These are phyloP conservation scores for Cydonia oblonga DNA, from an alignment of 331 rosid genomes.

Conservation along the genomic window DNA sequence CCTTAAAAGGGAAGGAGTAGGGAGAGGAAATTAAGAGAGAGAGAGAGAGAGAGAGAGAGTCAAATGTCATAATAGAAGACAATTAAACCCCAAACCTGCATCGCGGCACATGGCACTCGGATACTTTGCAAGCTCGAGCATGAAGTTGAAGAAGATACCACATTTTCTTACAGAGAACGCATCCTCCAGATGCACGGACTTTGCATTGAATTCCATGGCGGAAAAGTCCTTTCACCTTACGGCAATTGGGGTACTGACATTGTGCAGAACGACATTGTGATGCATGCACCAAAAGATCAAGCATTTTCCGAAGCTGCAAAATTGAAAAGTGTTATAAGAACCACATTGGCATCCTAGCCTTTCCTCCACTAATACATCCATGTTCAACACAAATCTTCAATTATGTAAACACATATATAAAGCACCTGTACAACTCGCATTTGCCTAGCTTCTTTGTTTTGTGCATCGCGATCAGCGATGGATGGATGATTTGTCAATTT, in stretches of 20 bases:
- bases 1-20: background rate
- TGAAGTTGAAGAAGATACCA: conserved; percentile 97
- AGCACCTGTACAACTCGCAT: conserved; percentile 69
- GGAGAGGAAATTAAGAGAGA: background rate
- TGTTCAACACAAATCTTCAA: background rate
- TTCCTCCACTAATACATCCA: background rate
- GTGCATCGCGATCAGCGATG: conserved; percentile 85
- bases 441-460: conserved; percentile 94
- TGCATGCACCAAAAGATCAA: conserved; percentile 90
- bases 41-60: background rate
- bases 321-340: background rate
- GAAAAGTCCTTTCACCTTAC: conserved; percentile 89
- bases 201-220: conserved; percentile 84
- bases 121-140: conserved; percentile 95
- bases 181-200: conserved; percentile 83
- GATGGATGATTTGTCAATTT: conserved; percentile 85
- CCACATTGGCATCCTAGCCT: background rate
- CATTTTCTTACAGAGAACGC: conserved; percentile 86
- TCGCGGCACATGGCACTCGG: conserved; percentile 87
- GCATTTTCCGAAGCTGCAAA: conserved; percentile 87
- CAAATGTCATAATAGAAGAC: background rate
- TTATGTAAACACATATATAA: background rate
- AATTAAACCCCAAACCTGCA: conserved; percentile 53
- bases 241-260: conserved; percentile 88
- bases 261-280: conserved; percentile 84